These are phyloP conservation scores for Willaertia magna DNA, from an alignment of 208 protist species.

Conservation along the genomic window DNA sequence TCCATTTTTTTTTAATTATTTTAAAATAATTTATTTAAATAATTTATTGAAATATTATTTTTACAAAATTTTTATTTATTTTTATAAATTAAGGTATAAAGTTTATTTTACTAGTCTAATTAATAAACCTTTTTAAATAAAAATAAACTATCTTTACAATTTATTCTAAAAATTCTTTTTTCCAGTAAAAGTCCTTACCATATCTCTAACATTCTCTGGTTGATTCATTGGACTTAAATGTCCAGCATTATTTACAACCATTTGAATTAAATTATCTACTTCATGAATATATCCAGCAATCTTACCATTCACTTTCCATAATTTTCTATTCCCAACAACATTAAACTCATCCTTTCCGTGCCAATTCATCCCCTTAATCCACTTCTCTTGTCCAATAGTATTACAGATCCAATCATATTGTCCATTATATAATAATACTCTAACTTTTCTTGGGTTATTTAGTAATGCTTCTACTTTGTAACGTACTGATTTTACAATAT, in stretches of 20 bases:
- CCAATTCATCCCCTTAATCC: neutral
- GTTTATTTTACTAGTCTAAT: too few species aligned
- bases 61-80: too few species aligned
- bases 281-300: neutral
- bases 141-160: too few species aligned
- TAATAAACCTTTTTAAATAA: too few species aligned
- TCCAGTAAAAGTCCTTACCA: neutral
- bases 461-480: neutral
- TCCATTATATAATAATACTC: neutral
- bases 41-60: too few species aligned
- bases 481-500: neutral
- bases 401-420: neutral
- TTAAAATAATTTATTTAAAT: too few species aligned
- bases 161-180: neutral
- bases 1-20: too few species aligned
- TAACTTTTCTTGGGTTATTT: neutral
- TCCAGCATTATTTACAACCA: neutral
- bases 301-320: neutral
- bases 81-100: too few species aligned
- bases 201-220: neutral
- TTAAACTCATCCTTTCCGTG: neutral
- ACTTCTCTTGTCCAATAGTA: neutral
- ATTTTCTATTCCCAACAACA: too few species aligned
- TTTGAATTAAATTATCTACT: neutral
- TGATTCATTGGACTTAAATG: slow-evolving; percentile 5